These are phyloP conservation scores for Aspergillus latus DNA, from an alignment of 2,329 filamentous ascomycete genomes.

Conservation along the genomic window DNA sequence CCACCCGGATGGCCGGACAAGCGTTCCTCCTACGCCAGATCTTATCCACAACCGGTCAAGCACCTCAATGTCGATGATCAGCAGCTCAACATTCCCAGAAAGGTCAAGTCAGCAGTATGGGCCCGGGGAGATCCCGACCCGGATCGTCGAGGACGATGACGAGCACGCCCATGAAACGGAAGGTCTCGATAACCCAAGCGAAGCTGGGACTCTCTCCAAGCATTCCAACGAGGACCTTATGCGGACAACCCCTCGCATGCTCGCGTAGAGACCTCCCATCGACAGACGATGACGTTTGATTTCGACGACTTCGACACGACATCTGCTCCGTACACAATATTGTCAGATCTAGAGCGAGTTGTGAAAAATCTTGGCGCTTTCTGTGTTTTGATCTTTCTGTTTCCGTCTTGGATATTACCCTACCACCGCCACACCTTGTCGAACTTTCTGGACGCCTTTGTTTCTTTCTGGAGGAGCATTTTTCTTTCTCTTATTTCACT, in stretches of 20 bases:
- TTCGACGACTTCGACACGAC: constrained; percentile 35
- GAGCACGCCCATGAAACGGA: constrained; percentile 53
- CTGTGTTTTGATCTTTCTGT: constrained; percentile 18
- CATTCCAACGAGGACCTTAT: constrained; percentile 41
- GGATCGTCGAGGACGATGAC: constrained; percentile 87
- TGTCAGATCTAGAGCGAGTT: constrained; percentile 25
- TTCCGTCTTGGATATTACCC: constrained; percentile 16
- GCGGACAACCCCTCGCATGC: constrained; percentile 34
- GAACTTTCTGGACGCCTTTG: constrained; percentile 8
- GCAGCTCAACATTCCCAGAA: constrained; percentile 76
- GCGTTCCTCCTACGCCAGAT: constrained; percentile 92
- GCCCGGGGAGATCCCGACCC: constrained; percentile 81
- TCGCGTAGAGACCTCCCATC: constrained; percentile 30
- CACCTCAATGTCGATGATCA: constrained; percentile 91
- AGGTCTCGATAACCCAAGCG: constrained; percentile 35
- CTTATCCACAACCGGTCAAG: constrained; percentile 91
- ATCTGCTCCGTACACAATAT: constrained; percentile 27
- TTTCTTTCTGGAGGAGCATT: constrained; percentile 15
- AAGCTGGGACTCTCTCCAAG: constrained; percentile 40
- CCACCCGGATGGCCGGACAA: constrained; percentile 70
- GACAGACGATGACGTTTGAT: constrained; percentile 34
- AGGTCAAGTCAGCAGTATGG: constrained; percentile 82
- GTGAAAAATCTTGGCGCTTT: constrained; percentile 21
- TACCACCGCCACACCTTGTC: constrained; percentile 17
- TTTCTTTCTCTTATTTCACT: constrained; percentile 2